Conservation (phyloP, 345 rosid genomes). For the Clarkia xantiana region DNA sequence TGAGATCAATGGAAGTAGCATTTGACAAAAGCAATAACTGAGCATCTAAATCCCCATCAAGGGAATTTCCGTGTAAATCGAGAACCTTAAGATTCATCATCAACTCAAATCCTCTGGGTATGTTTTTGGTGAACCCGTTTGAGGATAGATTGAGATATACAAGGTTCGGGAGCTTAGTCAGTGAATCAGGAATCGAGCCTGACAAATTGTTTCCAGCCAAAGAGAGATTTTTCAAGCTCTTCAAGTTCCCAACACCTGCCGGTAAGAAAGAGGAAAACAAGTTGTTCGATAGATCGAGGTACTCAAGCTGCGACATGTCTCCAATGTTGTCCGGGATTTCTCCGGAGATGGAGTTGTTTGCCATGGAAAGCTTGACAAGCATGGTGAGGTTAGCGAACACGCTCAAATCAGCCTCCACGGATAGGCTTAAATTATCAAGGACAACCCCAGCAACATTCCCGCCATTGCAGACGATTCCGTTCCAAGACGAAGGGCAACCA, state of each 20-base stretch:
- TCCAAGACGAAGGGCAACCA: constrained; percentile 99
- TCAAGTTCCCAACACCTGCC: constrained; percentile 43
- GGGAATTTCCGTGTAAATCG: constrained; percentile 66
- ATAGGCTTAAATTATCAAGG: constrained; percentile 60
- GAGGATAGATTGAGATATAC: constrained; percentile 58
- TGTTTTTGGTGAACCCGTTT: constrained; percentile 42
- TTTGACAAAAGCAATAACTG: constrained; percentile 71
- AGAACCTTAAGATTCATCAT: constrained; percentile 55
- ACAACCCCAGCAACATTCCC: constrained; percentile 85
- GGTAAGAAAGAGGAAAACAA: constrained; percentile 55
- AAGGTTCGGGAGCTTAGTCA: constrained; percentile 48
- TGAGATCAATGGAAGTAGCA: constrained; percentile 70
- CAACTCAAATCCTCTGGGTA: constrained; percentile 71
- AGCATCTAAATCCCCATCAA: constrained; percentile 65
- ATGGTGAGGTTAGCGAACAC: constrained; percentile 66
- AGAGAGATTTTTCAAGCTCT: constrained; percentile 57
- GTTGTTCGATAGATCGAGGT: constrained; percentile 67
- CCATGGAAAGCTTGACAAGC: constrained; percentile 83
- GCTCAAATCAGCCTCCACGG: constrained; percentile 72
- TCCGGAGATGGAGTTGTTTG: constrained; percentile 77
- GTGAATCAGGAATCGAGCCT: constrained; percentile 46
- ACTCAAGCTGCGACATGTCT: constrained; percentile 55
- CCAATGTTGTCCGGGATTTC: constrained; percentile 49
- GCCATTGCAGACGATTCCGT: constrained; percentile 83
- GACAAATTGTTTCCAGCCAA: constrained; percentile 85